Evolutionary conservation across 2,329 filamentous ascomycete genomes (phyloP), one percentile per base, ranked within the genome.

Genomic region (Ophiostoma perfectum): DNA sequence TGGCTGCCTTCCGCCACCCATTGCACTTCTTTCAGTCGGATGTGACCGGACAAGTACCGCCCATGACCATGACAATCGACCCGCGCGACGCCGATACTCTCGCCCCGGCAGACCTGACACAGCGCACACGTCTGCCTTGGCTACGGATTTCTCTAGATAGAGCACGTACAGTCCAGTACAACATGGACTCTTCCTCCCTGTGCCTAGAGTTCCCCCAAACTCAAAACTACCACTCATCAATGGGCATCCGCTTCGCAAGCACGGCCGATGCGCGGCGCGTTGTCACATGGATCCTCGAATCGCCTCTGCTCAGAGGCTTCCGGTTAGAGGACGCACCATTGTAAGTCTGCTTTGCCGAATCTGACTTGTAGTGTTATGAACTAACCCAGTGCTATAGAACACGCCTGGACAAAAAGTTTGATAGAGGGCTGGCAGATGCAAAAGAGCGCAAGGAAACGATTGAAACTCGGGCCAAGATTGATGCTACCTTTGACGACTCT

Each of bases 91-190:
- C 42, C 42, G 63, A 38, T n/a, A 64, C 63, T 9, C 63, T 64
- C 5, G 18, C 3, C 3, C 39, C n/a, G 6, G 39, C 18, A 41
- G 42, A 64, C 9, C 2, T 12, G 42, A 18, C n/a, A 12, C 42
- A 64, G n/a, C 42, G 63, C 42, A 7, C n/a, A 2, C 41, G 27
- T 2, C 39, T 58, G 49, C 42, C 18, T 11, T 66, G 65, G 65
- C 65, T 66, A 9, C 49, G 41, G 2, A 3, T 66, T 6, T 9
- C 47, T 2, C 38, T 68, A 0, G 69, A 72, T 14, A 41, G 38
- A 42, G 68, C 66, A 74, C 72, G 11, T 67, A 3, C 72, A 2
- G 58, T 73, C 5, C 68, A 72, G 1, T 76, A 77, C 64, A 72
- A 66, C 38, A 42, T 18, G 36, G 38, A 45, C 27, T 44, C 49